phyloP scores from a whole-genome alignment of 2,329 filamentous ascomycete species.

The Aspergillus sp. region DNA sequence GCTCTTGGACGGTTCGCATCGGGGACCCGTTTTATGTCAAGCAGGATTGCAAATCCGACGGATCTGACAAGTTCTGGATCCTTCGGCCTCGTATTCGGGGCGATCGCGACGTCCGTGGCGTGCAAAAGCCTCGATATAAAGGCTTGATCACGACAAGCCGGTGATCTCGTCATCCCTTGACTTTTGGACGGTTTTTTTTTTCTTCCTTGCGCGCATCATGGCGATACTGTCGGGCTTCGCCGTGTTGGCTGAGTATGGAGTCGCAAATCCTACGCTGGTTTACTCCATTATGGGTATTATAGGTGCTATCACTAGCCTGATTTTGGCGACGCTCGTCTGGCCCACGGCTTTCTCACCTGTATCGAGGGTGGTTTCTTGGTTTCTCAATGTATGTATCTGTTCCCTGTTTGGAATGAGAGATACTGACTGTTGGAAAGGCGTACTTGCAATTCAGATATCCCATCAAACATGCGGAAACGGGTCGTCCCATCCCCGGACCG shows the following conservation, averaged over 20 bases:
- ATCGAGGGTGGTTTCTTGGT: background rate
- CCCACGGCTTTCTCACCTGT: background rate
- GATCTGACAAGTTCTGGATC: background rate
- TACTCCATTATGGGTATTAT: background rate
- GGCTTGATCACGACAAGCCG: background rate
- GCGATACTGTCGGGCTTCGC: background rate
- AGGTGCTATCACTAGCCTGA: background rate
- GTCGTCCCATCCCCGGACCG: slow-evolving; percentile 3
- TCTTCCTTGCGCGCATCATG: background rate
- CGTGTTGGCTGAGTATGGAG: background rate
- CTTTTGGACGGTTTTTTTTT: background rate
- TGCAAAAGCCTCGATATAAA: background rate
- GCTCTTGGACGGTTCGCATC: background rate
- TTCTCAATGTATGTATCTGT: background rate
- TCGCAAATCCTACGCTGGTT: background rate
- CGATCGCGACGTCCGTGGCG: background rate
- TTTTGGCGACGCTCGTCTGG: background rate
- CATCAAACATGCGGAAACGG: slow-evolving; percentile 2
- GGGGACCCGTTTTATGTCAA: background rate
- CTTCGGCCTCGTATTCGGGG: background rate
- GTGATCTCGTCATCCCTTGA: background rate
- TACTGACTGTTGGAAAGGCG: background rate
- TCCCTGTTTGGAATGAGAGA: background rate
- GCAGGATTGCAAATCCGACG: background rate
- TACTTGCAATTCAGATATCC: background rate